phyloP scores from a whole-genome alignment of 305 asterid genomes.

The Andrographis paniculata region DNA sequence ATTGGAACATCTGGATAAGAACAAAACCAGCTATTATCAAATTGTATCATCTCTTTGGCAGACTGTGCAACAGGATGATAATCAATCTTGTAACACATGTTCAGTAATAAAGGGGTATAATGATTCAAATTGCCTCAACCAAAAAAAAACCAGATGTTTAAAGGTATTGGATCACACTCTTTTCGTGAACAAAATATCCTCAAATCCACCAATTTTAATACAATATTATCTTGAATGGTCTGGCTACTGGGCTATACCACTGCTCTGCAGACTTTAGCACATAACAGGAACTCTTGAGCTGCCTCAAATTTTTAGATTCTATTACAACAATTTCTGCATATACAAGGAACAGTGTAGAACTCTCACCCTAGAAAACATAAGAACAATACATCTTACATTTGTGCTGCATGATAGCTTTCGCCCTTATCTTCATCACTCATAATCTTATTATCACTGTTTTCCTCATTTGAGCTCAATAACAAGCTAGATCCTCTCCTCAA shows the following conservation, averaged over 20 bases:
- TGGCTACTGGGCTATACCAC: slow-evolving; percentile 6
- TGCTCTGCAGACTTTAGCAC: slow-evolving; percentile 3
- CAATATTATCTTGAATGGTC: slow-evolving; percentile 1
- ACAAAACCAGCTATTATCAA: no score
- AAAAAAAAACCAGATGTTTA: no score
- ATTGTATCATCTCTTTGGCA: no score
- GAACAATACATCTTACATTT: slow-evolving; percentile 28
- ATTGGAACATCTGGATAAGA: no score
- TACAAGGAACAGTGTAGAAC: slow-evolving; percentile 19
- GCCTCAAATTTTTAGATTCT: slow-evolving; percentile 12
- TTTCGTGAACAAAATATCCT: slow-evolving; percentile 7
- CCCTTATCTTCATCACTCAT: slow-evolving; percentile 42
- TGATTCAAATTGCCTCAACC: no score
- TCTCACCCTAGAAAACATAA: slow-evolving; percentile 8
- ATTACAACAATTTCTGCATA: slow-evolving; percentile 20
- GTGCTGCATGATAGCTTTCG: slow-evolving; percentile 33
- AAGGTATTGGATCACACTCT: neutral
- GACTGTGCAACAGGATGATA: no score
- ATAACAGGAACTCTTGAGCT: slow-evolving; percentile 4
- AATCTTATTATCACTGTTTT: slow-evolving; percentile 17
- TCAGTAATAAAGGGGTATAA: no score
- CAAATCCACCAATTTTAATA: slow-evolving; percentile 9
- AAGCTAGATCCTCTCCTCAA: slow-evolving; percentile 26
- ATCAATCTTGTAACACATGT: no score
- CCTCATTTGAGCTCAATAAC: slow-evolving; percentile 38